These are phyloP conservation scores for Crithidia fasciculata DNA, from an alignment of 208 protist genomes.

Conservation along the genomic window DNA sequence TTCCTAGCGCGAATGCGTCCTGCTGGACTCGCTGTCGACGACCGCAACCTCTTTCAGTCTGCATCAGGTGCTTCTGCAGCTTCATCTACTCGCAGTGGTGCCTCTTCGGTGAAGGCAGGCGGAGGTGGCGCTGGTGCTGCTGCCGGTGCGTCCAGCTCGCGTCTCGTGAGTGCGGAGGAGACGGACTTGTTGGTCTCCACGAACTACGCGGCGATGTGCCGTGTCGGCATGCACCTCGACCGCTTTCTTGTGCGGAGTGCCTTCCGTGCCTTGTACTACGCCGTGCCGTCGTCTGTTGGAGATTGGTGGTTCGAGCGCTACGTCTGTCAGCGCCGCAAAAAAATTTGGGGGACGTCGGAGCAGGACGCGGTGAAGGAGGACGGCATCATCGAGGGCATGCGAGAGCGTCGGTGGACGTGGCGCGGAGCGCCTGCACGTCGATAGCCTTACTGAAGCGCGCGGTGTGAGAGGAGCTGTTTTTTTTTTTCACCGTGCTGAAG, in stretches of 20 bases:
- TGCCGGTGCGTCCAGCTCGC: conserved; percentile 10
- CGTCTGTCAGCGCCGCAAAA: conserved; percentile 46
- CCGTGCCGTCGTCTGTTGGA: conserved; percentile 52
- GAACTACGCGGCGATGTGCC: conserved; percentile 75
- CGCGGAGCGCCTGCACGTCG: conserved; percentile 22
- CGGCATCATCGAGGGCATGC: conserved; percentile 71
- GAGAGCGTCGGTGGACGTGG: conserved; percentile 79
- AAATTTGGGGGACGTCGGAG: conserved; percentile 82
- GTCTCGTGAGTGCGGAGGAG: conserved; percentile 32
- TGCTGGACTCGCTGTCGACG: conserved; percentile 21
- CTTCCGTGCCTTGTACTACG: conserved; percentile 50
- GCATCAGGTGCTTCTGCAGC: neutral
- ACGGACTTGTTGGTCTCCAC: conserved; percentile 75
- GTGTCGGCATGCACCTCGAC: conserved; percentile 85
- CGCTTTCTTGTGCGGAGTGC: conserved; percentile 46
- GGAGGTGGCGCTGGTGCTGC: too few species aligned
- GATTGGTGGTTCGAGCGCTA: conserved; percentile 61
- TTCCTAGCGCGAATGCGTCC: conserved; percentile 40
- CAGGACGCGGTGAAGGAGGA: conserved; percentile 62
- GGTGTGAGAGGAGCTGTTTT: neutral
- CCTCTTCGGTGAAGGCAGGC: too few species aligned
- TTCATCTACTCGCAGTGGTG: neutral
- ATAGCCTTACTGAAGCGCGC: neutral
- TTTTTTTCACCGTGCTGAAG: too few species aligned
- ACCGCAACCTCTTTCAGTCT: conserved; percentile 25